phyloP scores from a whole-genome alignment of 1,284 basidiomycete genomes.

The Fomes fomentarius region DNA sequence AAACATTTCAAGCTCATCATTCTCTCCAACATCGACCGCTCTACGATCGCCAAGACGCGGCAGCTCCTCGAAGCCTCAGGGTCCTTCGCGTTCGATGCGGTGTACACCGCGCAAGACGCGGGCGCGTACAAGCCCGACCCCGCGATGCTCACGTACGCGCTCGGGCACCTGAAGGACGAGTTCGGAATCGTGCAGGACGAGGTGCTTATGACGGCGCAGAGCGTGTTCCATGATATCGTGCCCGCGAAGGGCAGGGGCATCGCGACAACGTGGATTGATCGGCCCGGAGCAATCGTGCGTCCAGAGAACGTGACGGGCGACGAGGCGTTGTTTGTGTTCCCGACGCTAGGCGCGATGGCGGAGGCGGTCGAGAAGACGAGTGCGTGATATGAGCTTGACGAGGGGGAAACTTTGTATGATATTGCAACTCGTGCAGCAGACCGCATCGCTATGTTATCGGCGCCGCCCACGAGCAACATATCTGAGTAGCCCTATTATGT shows the following conservation, averaged over 20 bases:
- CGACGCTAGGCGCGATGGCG: constrained; percentile 58
- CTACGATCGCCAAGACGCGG: constrained; percentile 64
- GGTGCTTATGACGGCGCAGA: constrained; percentile 61
- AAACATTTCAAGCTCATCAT: constrained; percentile 68
- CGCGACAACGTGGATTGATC: constrained; percentile 58
- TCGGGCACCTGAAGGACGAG: constrained; percentile 50
- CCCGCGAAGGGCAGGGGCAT: constrained; percentile 19
- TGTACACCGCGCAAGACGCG: constrained; percentile 70
- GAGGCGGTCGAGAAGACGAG: constrained; percentile 48
- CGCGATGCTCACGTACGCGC: constrained; percentile 54
- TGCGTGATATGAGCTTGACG: constrained; percentile 4
- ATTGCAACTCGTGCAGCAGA: too few species aligned
- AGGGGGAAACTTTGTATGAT: too few species aligned
- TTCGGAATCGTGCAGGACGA: constrained; percentile 48
- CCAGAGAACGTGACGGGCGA: constrained; percentile 37
- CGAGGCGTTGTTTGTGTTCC: constrained; percentile 51
- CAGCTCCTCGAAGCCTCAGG: constrained; percentile 50
- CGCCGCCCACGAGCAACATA: too few species aligned
- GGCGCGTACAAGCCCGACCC: constrained; percentile 71
- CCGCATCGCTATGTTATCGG: too few species aligned
- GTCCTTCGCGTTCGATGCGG: constrained; percentile 63
- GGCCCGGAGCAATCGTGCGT: constrained; percentile 51
- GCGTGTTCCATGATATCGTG: constrained; percentile 39
- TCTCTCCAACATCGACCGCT: constrained; percentile 73
- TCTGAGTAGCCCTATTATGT: too few species aligned